These are phyloP conservation scores for Babesia ovata DNA, from an alignment of 169 alveolate species.

Conservation along the genomic window DNA sequence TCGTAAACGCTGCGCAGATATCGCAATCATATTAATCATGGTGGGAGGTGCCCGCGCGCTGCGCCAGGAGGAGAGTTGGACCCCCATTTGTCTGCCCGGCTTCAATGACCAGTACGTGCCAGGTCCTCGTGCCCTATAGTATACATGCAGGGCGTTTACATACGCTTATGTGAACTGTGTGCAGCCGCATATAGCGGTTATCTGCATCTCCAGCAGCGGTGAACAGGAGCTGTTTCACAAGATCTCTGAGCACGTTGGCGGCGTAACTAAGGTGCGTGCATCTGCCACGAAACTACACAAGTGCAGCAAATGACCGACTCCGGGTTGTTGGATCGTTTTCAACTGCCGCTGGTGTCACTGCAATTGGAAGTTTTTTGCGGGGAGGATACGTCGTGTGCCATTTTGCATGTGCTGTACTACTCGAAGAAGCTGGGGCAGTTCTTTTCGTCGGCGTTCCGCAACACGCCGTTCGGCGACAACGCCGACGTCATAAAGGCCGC, in stretches of 20 bases:
- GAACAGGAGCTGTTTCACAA: slow-evolving; percentile 66
- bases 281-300: not conserved
- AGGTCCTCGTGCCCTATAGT: not conserved
- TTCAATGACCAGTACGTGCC: slow-evolving; percentile 65
- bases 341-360: slow-evolving; percentile 46
- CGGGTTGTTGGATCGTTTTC: slow-evolving; percentile 42
- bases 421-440: slow-evolving; percentile 59
- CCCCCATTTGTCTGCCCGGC: slow-evolving; percentile 88
- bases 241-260: slow-evolving; percentile 55
- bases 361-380: slow-evolving; percentile 63
- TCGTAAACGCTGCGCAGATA: slow-evolving; percentile 60
- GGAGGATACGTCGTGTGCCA: slow-evolving; percentile 36
- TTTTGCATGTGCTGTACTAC: slow-evolving; percentile 55
- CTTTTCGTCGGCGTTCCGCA: slow-evolving; percentile 63
- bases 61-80: slow-evolving; percentile 87
- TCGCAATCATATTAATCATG: slow-evolving; percentile 82
- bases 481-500: slow-evolving; percentile 25
- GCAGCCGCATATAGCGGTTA: slow-evolving; percentile 61
- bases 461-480: slow-evolving; percentile 33
- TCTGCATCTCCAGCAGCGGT: slow-evolving; percentile 65
- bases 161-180: slow-evolving; percentile 62
- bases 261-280: slow-evolving; percentile 1
- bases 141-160: slow-evolving; percentile 63
- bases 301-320: slow-evolving; percentile 49
- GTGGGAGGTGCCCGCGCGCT: slow-evolving; percentile 83